Base-by-base conservation (phyloP, 73 alveolate genomes). In the Tetrahymena borealis region DNA sequence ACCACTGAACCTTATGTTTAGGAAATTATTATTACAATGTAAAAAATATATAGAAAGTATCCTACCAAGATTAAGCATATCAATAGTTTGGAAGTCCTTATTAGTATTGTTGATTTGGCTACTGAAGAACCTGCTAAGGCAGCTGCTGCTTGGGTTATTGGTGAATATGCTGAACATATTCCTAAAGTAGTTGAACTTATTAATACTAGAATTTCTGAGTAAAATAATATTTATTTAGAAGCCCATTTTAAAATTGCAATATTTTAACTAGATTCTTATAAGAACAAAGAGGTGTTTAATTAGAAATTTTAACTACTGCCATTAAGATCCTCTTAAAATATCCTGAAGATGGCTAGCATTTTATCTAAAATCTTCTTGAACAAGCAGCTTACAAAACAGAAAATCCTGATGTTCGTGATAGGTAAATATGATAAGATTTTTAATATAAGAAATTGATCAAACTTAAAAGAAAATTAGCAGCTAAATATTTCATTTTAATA, bases 351-450 rank as follows among this genome's bases (percentile, higher is more conserved):
- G 79, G 94, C 33, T 37, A 78, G 32, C 97, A 91, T 12, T 91
- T 96, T 36, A 96, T 96, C 28, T 91, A 60, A 35, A 90, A 93
- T 32, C 91, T 96, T 7, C 90, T 96, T 15, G 94, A 94, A 91
- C 91, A 91, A 39, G 96, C 97, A 42, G 93, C 95, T 3, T 95
- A 95, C 39, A 96, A 94, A 40, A 91, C 96, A 37, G 91, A 94
- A 11, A 96, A 96, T 91, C 97, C 98, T 18, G 98, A 96, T 93
- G 97, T 96, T 0, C 94, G 98, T 90, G 98, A 96, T 39, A 60
- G 85, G 85, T 60, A 60, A 9, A 39, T 9, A 39, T 24, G 3
- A 60, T 15, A 60, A 18, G 3, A 60, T 24, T 9, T 7, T 24
- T 24, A 13, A 60, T 24, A 60, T 6, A 24, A 7, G 24, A 42